Base-by-base conservation (phyloP, 768 basidiomycete genomes). In the Gymnopilus dilepis region DNA sequence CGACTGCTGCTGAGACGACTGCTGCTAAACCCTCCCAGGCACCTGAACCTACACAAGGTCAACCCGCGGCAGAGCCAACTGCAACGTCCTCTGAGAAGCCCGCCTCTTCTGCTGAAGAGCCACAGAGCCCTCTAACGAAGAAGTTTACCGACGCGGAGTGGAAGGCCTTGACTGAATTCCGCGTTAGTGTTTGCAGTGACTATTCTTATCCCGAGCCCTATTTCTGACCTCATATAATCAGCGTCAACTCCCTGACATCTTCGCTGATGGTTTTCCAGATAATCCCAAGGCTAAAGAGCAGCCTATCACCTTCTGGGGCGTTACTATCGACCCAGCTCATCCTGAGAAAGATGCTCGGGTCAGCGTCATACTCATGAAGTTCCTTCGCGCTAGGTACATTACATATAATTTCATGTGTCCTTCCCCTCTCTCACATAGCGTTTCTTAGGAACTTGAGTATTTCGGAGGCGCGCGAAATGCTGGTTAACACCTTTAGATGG, bases 361-460 rank as follows among this genome's bases (percentile, higher is more conserved):
- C 60, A 92, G 89, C 67, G 90, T 94, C 31, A 69, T 94, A 8
- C 78, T 94, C 37, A 85, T 93, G 84, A 93, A 94, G 70, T 94
- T 94, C 78, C 76, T 92, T 30, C 82, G 89, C 59, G 92, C 92
- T 4, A 84, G 89, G 90, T 87, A 58, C 52, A 15, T 21, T 13
- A 6, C 19, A 33, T 8, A 31, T 31, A 7, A 30, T 11, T 13
- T 9, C 38, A 31, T 21, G 19, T 30, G 12, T 9, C 52, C 28
- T 38, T 2, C 17, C 21, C 31, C 21, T 28, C 45, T 47, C 21
- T 28, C 45, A 50, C 26, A 17, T n/a, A n/a, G 2, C 15, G 51
- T 15, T 17, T 47, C 4, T 26, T 40, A 87, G 89, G 66, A 79
- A 86, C 56, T 74, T 90, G 65, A 82, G 79, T 65, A 70, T 82